Percentiles rank a stretch among this genome's conserved stretches.
phyloP scores from a whole-genome alignment of 257 asterid genomes.

The Primulina eburnea region DNA sequence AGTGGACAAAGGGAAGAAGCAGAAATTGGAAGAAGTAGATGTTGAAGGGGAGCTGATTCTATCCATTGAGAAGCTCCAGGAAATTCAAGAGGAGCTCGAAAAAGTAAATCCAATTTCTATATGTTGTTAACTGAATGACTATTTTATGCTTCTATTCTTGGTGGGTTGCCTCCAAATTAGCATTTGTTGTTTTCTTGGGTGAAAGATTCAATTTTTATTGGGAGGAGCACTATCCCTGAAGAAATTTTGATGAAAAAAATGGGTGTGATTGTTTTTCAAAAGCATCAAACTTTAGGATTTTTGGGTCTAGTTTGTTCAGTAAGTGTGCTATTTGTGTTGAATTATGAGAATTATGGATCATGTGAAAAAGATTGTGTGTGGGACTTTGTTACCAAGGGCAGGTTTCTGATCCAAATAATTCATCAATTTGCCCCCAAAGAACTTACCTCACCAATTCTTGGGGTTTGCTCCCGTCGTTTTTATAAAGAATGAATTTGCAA shows the following conservation, averaged over 20 bases:
- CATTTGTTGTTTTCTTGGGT: neutral
- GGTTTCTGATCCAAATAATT: neutral
- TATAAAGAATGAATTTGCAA: conserved; percentile 3
- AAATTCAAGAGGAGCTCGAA: conserved; percentile 86
- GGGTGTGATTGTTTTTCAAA: neutral
- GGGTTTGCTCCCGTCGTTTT: conserved; percentile 10
- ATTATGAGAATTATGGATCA: conserved; percentile 8
- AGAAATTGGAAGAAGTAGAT: conserved; percentile 51
- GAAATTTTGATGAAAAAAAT: neutral
- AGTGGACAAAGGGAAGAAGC: conserved; percentile 82
- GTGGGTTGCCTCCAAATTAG: neutral
- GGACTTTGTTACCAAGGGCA: neutral
- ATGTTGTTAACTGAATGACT: neutral
- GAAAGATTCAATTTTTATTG: neutral
- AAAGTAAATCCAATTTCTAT: conserved; percentile 36
- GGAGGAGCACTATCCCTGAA: neutral
- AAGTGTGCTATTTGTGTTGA: conserved; percentile 3
- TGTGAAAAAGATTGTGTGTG: neutral
- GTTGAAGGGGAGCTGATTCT: conserved; percentile 56
- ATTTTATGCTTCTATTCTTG: neutral
- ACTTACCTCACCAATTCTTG: conserved; percentile 5
- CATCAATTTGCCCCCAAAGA: neutral
- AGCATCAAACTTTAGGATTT: neutral
- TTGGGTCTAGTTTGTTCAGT: neutral
- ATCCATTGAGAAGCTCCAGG: conserved; percentile 79